These are phyloP conservation scores for Cicer judaicum DNA, from an alignment of 306 rosid genomes.

Conservation along the genomic window DNA sequence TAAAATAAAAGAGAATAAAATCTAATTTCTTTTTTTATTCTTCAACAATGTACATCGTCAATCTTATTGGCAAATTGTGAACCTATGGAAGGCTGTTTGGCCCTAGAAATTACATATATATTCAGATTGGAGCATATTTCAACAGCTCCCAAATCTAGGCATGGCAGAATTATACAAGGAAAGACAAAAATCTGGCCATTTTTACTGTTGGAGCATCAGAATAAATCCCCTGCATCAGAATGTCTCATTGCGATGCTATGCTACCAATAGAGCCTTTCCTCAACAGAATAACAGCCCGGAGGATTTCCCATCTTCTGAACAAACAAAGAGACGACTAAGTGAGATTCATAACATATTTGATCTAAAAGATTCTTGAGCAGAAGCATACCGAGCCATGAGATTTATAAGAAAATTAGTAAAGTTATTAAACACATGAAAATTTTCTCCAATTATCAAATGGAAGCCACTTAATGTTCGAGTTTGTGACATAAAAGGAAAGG, in stretches of 20 bases:
- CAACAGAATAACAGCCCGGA: conserved; percentile 34
- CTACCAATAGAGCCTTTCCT: conserved; percentile 40
- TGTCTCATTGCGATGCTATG: conserved; percentile 42
- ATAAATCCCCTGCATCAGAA: conserved; percentile 42
- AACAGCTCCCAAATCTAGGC: conserved; percentile 51
- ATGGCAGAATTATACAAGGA: conserved; percentile 52
- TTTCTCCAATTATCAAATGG: conserved; percentile 26
- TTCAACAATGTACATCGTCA: conserved; percentile 58
- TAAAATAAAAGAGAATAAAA: no score
- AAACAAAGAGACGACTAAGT: conserved; percentile 38
- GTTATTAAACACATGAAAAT: neutral
- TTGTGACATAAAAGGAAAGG: conserved; percentile 16
- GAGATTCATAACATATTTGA: neutral
- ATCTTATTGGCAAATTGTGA: conserved; percentile 51
- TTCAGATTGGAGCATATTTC: conserved; percentile 37
- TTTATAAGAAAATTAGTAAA: conserved; percentile 8
- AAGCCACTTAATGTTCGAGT: neutral
- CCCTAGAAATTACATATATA: conserved; percentile 44
- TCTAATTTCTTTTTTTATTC: no score
- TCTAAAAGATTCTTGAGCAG: conserved; percentile 1
- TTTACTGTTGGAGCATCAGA: conserved; percentile 40
- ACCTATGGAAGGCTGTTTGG: conserved; percentile 48
- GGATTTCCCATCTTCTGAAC: conserved; percentile 43
- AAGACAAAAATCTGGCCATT: conserved; percentile 56
- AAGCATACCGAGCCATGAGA: conserved; percentile 9